phyloP scores from a whole-genome alignment of 371 early-diverging fungal species.

The Mucor racemosus region DNA sequence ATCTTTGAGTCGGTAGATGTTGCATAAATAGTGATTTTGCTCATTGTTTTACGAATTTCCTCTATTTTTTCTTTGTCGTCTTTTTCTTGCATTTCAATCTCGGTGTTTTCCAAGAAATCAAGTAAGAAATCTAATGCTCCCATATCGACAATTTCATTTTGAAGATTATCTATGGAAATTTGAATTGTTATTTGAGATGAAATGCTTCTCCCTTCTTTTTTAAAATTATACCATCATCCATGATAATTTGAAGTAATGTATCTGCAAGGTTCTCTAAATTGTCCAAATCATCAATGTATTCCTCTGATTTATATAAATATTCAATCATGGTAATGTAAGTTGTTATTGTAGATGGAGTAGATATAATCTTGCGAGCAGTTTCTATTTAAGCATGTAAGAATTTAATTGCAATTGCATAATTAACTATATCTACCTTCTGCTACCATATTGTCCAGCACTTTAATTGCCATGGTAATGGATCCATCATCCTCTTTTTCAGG shows the following conservation, averaged over 20 bases:
- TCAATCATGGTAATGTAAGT: conserved; percentile 32
- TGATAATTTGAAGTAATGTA: conserved; percentile 40
- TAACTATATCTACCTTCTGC: conserved; percentile 31
- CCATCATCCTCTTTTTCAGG: conserved; percentile 33
- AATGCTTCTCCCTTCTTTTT: neutral
- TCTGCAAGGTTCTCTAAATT: conserved; percentile 37
- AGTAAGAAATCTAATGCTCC: conserved; percentile 42
- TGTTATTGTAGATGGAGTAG: conserved; percentile 21
- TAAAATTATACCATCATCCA: conserved; percentile 44
- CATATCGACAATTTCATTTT: conserved; percentile 45
- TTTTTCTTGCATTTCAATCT: conserved; percentile 40
- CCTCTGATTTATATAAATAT: conserved; percentile 32
- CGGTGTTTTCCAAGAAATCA: conserved; percentile 51
- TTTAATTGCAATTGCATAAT: no score
- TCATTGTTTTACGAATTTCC: conserved; percentile 48
- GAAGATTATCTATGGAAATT: conserved; percentile 39
- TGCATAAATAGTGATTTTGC: conserved; percentile 52
- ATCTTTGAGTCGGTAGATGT: conserved; percentile 58
- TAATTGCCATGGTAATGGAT: conserved; percentile 40
- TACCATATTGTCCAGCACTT: conserved; percentile 37
- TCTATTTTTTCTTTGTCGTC: conserved; percentile 56
- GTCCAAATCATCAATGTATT: conserved; percentile 34
- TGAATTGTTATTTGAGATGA: neutral
- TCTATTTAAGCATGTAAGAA: neutral
- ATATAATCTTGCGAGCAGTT: conserved; percentile 16